Evolutionary conservation across 257 asterid species (phyloP), one percentile per base, ranked within the genome.

Genomic region (Anisodus acutangulus): DNA sequence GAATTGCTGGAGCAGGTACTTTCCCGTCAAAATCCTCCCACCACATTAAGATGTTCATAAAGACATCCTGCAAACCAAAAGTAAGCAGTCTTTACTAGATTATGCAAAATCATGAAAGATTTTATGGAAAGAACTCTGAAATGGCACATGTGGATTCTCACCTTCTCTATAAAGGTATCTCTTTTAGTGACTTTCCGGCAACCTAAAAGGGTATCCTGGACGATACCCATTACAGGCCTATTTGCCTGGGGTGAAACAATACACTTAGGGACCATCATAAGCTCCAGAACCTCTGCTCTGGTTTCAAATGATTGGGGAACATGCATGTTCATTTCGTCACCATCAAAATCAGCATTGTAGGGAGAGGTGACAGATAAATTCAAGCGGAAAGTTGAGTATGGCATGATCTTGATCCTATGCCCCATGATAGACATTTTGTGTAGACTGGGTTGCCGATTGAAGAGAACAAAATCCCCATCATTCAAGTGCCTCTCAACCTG

Each of bases 1-100:
- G 88, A 85, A 97, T 93, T 41, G 95, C 95, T 71, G 99, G 99
- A 80, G 98, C 98, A 11, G 99, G 99, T 58, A 97, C 92, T 91
- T 95, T 97, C 86, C 98, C 99, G 83, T 97, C 99, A 85, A 97
- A 97, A 93, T 97, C 99, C 88, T 95, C 99, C 99, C 99, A 97
- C 98, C 99, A 97, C 99, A 97, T 97, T 83, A 97, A 91, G 69
- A 92, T 97, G 89, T 97, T 97, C 99, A 97, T 97, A 82, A 97
- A 97, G 54, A 97, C 99, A 89, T 97, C 99, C 98, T 97, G 92
- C 86, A 86, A 17, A 71, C 26, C 84, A 79, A 53, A 78, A 39
- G 68, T 19, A 60, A 7, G 63, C 81, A 68, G 49, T 81, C 78
- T 71, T 26, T 47, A 49, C 35, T n/a, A 64, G 57, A 70, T 66